Base-by-base conservation (phyloP, 129 eudicot genomes). In the Ambrosia artemisiifolia region DNA sequence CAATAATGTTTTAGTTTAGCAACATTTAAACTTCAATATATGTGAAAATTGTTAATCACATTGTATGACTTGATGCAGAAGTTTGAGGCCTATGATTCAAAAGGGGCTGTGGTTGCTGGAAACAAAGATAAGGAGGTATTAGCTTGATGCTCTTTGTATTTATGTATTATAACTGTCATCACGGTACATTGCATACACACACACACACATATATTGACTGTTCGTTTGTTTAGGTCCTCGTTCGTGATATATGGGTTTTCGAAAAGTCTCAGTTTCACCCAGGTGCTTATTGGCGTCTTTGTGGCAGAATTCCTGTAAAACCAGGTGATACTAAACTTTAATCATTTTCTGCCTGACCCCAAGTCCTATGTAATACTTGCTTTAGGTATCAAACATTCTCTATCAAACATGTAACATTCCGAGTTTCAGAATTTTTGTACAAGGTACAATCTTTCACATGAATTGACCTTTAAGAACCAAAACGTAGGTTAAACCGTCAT, bases 201-300 rank as follows among this genome's bases (percentile, higher is more conserved):
- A 2, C 14, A 18, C 32, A 12, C 13, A 28, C 20, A 6, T 28
- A 46, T 40, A 54, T 59, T 4, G 36, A 13, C 70, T 17, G 64
- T 71, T 8, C 78, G 75, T 78, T 66, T 63, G 64, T 56, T 33
- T 81, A 93, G 98, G 83, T 93, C 20, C 88, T 82, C 54, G 98
- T 93, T 43, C 90, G 95, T 33, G 98, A 93, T 72, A 87, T 89
- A 70, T 93, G 98, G 98, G 98, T 93, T 50, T 93, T 93, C 43
- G 98, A 93, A 82, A 93, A 89, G 73, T 93, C 98, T 14, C 88
- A 85, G 47, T 93, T 87, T 82, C 98, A 93, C 70, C 79, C 84
- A 2, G 95, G 88, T 72, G 77, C 96, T 0, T 89, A 70, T 81
- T 93, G 98, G 98, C 92, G 95, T 62, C 95, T 93, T 3, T 93